These are phyloP conservation scores for Stylosanthes scabra DNA, from an alignment of 331 rosid genomes.

Conservation along the genomic window DNA sequence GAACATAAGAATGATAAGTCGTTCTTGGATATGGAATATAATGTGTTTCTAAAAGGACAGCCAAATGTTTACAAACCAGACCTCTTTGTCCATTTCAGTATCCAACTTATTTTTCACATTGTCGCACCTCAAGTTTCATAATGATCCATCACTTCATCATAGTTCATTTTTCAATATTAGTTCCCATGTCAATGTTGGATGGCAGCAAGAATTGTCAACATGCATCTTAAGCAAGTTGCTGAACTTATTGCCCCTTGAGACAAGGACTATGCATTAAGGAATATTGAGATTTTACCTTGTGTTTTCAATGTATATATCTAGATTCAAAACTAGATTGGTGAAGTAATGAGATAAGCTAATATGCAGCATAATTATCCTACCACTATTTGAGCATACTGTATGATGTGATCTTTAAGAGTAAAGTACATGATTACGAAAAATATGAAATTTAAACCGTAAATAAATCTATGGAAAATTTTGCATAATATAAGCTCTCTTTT, in stretches of 20 bases:
- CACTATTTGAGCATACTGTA: not conserved
- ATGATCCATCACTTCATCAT: slow-evolving; percentile 9
- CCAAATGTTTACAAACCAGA: not conserved
- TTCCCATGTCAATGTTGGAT: slow-evolving; percentile 26
- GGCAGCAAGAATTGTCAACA: slow-evolving; percentile 22
- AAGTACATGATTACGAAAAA: not conserved
- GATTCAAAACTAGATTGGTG: not conserved
- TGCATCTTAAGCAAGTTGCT: not conserved
- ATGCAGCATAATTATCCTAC: not conserved
- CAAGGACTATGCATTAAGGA: not conserved
- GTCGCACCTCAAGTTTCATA: not conserved
- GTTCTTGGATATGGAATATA: not conserved
- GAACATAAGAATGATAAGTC: not conserved
- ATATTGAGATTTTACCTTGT: not conserved
- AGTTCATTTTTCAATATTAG: not conserved
- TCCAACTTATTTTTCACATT: slow-evolving; percentile 2
- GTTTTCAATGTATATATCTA: not conserved
- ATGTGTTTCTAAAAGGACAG: not conserved
- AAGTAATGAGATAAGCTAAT: not conserved
- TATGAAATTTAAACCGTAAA: not conserved
- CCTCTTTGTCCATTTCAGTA: slow-evolving; percentile 18
- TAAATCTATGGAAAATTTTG: not conserved
- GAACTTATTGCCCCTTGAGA: slow-evolving; percentile 3
- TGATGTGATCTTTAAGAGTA: not conserved
- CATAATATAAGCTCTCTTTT: not conserved